A percentile compares a stretch with the other conserved stretches of the same genome.
Evolutionary conservation across 192 early-diverging fungal species (phyloP).

Genomic region (Backusella psychrophila): DNA sequence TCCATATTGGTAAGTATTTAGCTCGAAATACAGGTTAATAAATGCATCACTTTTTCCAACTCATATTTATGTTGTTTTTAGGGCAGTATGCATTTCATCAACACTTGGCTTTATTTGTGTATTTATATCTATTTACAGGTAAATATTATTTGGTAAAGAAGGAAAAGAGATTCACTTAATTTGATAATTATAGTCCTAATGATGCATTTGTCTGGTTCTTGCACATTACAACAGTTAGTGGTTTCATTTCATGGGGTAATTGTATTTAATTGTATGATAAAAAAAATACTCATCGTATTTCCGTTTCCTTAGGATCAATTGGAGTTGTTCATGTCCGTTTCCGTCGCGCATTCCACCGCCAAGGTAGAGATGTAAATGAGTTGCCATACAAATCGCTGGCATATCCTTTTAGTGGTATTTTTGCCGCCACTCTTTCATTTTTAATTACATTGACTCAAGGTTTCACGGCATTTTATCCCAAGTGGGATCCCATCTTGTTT

Average conservation of each 20-base stretch:
- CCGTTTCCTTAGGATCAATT: conserved; percentile 36
- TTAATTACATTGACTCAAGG: conserved; percentile 63
- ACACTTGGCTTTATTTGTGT: conserved; percentile 56
- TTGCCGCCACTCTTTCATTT: conserved; percentile 54
- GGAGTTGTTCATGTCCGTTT: conserved; percentile 74
- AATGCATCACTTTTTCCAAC: not conserved
- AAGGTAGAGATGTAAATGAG: conserved; percentile 56
- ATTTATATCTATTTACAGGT: conserved; percentile 43
- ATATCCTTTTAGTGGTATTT: conserved; percentile 67
- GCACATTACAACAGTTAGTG: conserved; percentile 63
- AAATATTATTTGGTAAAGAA: not conserved
- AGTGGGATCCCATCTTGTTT: conserved; percentile 51
- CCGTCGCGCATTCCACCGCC: conserved; percentile 69
- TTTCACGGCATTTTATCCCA: conserved; percentile 46
- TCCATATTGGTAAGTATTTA: conserved; percentile 29
- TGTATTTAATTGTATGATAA: not conserved
- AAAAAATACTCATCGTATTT: not conserved
- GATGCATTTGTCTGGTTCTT: conserved; percentile 58
- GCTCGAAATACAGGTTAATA: no score
- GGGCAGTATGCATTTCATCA: conserved; percentile 50
- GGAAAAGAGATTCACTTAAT: not conserved
- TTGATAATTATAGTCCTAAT: conserved; percentile 22
- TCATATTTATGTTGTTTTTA: not conserved
- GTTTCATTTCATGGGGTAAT: conserved; percentile 79
- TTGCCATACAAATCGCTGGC: conserved; percentile 68